phyloP scores from a whole-genome alignment of 441 rosid species.

The Jatropha multifida region DNA sequence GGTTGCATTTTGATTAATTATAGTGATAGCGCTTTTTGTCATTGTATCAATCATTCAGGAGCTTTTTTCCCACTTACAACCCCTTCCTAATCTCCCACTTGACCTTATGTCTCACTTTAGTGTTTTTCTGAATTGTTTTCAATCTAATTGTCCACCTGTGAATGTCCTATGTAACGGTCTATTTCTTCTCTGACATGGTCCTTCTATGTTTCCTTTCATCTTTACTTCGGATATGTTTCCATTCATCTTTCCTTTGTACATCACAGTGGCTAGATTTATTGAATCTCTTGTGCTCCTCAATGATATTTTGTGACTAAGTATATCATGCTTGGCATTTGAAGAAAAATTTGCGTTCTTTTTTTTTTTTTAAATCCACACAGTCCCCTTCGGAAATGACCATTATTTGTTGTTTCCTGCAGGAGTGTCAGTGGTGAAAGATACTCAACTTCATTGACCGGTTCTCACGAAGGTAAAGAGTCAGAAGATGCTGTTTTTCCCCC shows the following conservation, averaged over 20 bases:
- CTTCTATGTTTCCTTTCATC: not conserved
- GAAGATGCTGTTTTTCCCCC: constrained; percentile 41
- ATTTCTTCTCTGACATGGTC: not conserved
- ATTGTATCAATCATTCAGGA: not conserved
- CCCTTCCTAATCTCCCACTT: not conserved
- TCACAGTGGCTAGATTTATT: not conserved
- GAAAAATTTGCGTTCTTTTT: not conserved
- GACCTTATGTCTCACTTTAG: not conserved
- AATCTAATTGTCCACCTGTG: not conserved
- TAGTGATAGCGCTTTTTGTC: not conserved
- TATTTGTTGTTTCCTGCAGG: constrained; percentile 29
- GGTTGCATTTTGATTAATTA: not conserved
- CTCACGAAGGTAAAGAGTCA: constrained; percentile 37
- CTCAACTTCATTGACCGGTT: constrained; percentile 31
- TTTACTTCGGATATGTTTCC: not conserved
- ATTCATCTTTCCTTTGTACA: not conserved
- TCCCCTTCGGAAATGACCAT: not conserved
- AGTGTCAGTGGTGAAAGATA: constrained; percentile 26
- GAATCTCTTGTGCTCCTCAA: constrained; percentile 1
- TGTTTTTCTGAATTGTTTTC: not conserved
- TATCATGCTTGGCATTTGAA: not conserved
- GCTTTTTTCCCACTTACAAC: not conserved
- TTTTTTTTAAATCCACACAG: no score
- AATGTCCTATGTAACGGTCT: not conserved
- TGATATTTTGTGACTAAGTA: not conserved